A percentile compares a stretch with the other conserved stretches of the same genome.
Conservation (phyloP, 352 stramenopile species). For the Peronospora tabacina region DNA sequence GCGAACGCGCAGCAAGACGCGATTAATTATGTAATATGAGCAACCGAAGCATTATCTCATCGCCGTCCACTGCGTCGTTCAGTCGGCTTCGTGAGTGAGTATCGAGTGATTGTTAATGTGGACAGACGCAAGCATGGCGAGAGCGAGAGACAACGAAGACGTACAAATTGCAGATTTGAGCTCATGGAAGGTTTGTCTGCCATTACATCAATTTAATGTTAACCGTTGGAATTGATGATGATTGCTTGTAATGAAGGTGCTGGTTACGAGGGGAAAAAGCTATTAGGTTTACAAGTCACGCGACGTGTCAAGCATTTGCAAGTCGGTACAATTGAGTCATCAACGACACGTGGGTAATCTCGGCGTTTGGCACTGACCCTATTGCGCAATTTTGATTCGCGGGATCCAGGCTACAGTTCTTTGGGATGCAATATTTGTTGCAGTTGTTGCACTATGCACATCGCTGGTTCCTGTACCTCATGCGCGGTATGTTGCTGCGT, state of each 20-base stretch:
- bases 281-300: conserved; percentile 49
- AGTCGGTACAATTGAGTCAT: conserved; percentile 67
- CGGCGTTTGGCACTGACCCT: conserved; percentile 54
- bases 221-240: not conserved
- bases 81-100: not conserved
- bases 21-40: conserved; percentile 51
- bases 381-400: conserved; percentile 76
- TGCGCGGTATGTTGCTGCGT: not conserved
- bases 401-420: conserved; percentile 55
- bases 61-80: conserved; percentile 5
- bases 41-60: conserved; percentile 28
- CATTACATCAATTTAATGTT: not conserved
- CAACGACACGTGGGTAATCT: conserved; percentile 65
- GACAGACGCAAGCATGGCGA: conserved; percentile 16
- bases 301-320: conserved; percentile 57
- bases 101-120: conserved; percentile 11
- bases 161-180: conserved; percentile 3
- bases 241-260: conserved; percentile 6
- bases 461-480: conserved; percentile 18
- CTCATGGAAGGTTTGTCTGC: conserved; percentile 35
- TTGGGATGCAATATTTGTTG: conserved; percentile 53
- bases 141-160: conserved; percentile 2
- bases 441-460: conserved; percentile 59
- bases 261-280: conserved; percentile 46
- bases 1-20: conserved; percentile 14